Conservation (phyloP, 1,284 basidiomycete species). For the Sanghuangporus sanghuang region DNA sequence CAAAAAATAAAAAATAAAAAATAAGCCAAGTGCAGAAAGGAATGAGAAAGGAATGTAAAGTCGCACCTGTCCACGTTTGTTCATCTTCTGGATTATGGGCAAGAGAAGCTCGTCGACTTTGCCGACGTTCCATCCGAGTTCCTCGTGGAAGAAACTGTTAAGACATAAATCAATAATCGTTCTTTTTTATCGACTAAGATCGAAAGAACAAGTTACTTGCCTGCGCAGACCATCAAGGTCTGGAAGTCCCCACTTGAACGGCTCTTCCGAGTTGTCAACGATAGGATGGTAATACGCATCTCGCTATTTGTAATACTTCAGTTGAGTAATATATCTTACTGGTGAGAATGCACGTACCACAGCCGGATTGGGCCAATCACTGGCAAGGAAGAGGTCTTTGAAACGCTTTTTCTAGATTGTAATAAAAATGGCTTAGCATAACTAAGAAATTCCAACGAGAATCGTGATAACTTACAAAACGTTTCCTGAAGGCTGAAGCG, state of each 20-base stretch:
- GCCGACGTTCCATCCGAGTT: slow-evolving; percentile 79
- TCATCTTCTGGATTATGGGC: slow-evolving; percentile 91
- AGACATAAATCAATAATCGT: background rate
- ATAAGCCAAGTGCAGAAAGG: background rate
- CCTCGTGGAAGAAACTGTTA: slow-evolving; percentile 76
- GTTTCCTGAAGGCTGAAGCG: slow-evolving; percentile 70
- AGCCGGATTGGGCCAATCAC: slow-evolving; percentile 86
- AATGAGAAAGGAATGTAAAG: background rate
- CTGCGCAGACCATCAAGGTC: slow-evolving; percentile 87
- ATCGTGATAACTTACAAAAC: slow-evolving; percentile 64
- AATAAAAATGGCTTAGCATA: background rate
- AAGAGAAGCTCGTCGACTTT: slow-evolving; percentile 93
- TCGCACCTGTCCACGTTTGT: slow-evolving; percentile 65
- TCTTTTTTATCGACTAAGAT: too few relatives aligned
- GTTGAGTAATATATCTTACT: background rate
- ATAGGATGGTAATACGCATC: slow-evolving; percentile 92
- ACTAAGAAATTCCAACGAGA: background rate
- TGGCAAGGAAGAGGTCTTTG: slow-evolving; percentile 73
- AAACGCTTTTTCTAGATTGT: slow-evolving; percentile 79
- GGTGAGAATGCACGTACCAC: slow-evolving; percentile 53
- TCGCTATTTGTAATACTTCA: slow-evolving; percentile 40
- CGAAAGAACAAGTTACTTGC: slow-evolving; percentile 36
- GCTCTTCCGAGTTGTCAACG: slow-evolving; percentile 88
- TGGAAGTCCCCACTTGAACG: slow-evolving; percentile 96
- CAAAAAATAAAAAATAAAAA: too few relatives aligned